Evolutionary conservation across 768 basidiomycete species (phyloP), one percentile per base, ranked within the genome.

Genomic region (Xanthoconium purpureum): DNA sequence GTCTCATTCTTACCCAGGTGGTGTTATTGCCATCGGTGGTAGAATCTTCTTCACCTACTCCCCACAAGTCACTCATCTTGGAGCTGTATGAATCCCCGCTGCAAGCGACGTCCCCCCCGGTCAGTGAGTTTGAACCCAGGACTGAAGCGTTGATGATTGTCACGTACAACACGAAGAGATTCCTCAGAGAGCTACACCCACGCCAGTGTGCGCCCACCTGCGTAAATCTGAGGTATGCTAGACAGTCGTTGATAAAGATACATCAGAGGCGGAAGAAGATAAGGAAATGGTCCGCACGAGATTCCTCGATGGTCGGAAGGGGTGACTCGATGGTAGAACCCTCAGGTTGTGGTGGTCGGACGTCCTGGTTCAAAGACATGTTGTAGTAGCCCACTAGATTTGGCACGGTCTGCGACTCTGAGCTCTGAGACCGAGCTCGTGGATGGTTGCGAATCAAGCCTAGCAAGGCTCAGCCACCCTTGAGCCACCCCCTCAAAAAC

Each of bases 21-120:
- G n/a, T 6, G 13, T 59, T 51, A 24, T 58, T 46, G 40, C 32
- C 55, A 14, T 29, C 35, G 35, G 29, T 15, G 37, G 42, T 42
- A 29, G 33, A 6, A 15, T 15, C 38, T 8, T 39, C 36, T 9
- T 38, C 46, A 15, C 47, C 29, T 17, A 20, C 32, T 9, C 17
- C 17, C 45, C 50, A 44, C 15, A 11, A 12, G 5, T 13, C 29
- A 28, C 43, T 50, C 17, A 59, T 9, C 39, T 42, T 50, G 39
- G 58, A 59, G 29, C 58, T 59, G 51, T 59, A 59, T 14, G 58
- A 59, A 35, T 60, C 59, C 1, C 59, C 58, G 4, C 57, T 56
- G 24, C n/a, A 9, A 45, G 14, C 35, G n/a, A 42, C 39, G 32
- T 14, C 29, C 44, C n/a, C 20, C 20, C 8, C 3, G n/a, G 20